A percentile compares a stretch with the other conserved stretches of the same genome.
Evolutionary conservation across 2,329 filamentous ascomycete species (phyloP).

Genomic region (Penicillium nordicum): DNA sequence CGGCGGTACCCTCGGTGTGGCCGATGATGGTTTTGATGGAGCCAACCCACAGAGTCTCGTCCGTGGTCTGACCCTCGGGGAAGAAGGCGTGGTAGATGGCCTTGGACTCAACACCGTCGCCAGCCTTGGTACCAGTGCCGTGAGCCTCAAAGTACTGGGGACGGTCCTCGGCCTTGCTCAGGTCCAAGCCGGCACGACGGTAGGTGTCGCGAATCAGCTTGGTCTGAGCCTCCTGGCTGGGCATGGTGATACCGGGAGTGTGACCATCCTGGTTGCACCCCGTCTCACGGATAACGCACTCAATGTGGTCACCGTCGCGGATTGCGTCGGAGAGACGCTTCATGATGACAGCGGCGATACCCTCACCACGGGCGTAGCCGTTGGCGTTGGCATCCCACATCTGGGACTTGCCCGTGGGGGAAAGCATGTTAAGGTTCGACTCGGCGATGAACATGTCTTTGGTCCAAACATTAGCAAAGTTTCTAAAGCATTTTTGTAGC

Average conservation of each 20-base stretch:
- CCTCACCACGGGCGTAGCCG: not conserved
- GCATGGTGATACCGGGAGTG: not conserved
- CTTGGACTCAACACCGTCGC: not conserved
- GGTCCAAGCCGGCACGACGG: not conserved
- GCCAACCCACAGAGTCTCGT: not conserved
- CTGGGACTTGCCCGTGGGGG: not conserved
- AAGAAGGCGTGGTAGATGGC: not conserved
- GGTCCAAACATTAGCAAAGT: not conserved
- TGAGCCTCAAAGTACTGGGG: not conserved
- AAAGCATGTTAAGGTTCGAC: not conserved
- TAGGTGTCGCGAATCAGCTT: not conserved
- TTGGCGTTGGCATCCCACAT: not conserved
- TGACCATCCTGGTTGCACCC: not conserved
- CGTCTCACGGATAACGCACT: not conserved
- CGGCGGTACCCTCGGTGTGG: not conserved
- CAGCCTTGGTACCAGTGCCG: not conserved
- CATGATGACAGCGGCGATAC: not conserved
- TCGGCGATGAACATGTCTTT: not conserved
- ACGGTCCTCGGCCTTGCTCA: not conserved
- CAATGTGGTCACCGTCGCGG: not conserved
- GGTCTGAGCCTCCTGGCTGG: not conserved
- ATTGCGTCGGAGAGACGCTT: not conserved
- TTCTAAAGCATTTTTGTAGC: not conserved
- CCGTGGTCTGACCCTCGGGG: not conserved
- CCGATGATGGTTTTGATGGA: not conserved